A percentile compares a stretch with the other conserved stretches of the same genome.
Conservation (phyloP, 208 protist species). For the Balamuthia mandrillaris region DNA sequence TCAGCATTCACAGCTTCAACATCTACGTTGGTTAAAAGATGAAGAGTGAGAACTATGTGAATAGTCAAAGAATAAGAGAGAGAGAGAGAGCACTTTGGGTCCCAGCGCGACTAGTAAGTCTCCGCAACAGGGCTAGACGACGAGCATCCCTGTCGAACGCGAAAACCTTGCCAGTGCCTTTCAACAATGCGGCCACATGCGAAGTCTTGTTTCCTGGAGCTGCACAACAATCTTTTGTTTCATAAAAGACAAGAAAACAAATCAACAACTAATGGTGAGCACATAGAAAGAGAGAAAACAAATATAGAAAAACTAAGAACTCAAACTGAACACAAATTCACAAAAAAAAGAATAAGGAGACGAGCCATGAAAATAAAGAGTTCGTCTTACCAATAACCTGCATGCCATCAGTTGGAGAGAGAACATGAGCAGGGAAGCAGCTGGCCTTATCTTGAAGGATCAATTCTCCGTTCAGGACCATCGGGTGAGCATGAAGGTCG, state of each 20-base stretch:
- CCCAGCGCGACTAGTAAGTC: background rate
- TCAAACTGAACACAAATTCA: too few species aligned
- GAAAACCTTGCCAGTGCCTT: background rate
- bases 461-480: background rate
- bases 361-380: too few species aligned
- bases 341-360: too few species aligned
- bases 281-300: too few species aligned
- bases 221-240: conserved; percentile 43
- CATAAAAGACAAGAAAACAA: too few species aligned
- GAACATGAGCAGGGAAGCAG: background rate
- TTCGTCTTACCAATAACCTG: too few species aligned
- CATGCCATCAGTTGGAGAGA: background rate
- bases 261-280: too few species aligned
- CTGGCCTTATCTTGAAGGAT: conserved; percentile 23
- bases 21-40: too few species aligned
- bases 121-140: background rate
- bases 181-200: conserved; percentile 10
- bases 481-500: background rate
- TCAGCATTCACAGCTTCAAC: background rate
- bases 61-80: background rate
- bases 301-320: too few species aligned
- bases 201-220: conserved; percentile 49
- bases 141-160: conserved; percentile 29
- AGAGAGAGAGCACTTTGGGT: background rate
- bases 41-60: too few species aligned